These are phyloP conservation scores for Venturia pyrina DNA, from an alignment of 2,329 filamentous ascomycete genomes.

Conservation along the genomic window DNA sequence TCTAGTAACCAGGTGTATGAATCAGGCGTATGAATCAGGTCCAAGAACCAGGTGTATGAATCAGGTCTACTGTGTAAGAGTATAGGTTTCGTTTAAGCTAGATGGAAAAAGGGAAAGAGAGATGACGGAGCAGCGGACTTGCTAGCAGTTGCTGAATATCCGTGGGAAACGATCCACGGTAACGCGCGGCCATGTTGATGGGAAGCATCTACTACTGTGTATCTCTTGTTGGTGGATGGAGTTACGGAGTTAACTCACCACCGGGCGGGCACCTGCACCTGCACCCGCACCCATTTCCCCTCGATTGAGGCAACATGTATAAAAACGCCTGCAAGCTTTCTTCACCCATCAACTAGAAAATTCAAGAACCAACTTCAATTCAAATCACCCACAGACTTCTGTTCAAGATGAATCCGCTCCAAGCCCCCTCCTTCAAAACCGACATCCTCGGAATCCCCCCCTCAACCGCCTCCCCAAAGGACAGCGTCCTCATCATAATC, in stretches of 20 bases:
- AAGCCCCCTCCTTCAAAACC: constrained; percentile 9
- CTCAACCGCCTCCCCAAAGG: constrained; percentile 45
- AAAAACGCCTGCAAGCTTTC: too few relatives aligned
- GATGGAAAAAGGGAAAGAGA: neutral
- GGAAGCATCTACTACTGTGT: too few relatives aligned
- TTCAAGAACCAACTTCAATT: neutral
- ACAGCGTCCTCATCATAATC: constrained; percentile 56
- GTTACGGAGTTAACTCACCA: too few relatives aligned
- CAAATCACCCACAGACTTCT: too few relatives aligned
- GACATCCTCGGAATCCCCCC: constrained; percentile 43
- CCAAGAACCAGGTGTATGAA: too few relatives aligned
- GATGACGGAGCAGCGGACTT: neutral
- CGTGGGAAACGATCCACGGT: neutral
- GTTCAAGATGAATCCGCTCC: neutral
- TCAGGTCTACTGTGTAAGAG: too few relatives aligned
- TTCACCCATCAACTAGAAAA: neutral
- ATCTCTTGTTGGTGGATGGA: neutral
- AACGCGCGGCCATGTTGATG: neutral
- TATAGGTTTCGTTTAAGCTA: too few relatives aligned
- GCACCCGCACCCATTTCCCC: constrained; percentile 3
- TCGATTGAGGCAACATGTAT: neutral
- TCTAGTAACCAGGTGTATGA: too few relatives aligned
- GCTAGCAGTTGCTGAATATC: neutral
- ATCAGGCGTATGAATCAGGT: too few relatives aligned
- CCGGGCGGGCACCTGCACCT: too few relatives aligned